Percentiles rank a stretch among this genome's conserved stretches.
Conservation (phyloP, 768 basidiomycete genomes). For the Amanita pseudoporphyria region DNA sequence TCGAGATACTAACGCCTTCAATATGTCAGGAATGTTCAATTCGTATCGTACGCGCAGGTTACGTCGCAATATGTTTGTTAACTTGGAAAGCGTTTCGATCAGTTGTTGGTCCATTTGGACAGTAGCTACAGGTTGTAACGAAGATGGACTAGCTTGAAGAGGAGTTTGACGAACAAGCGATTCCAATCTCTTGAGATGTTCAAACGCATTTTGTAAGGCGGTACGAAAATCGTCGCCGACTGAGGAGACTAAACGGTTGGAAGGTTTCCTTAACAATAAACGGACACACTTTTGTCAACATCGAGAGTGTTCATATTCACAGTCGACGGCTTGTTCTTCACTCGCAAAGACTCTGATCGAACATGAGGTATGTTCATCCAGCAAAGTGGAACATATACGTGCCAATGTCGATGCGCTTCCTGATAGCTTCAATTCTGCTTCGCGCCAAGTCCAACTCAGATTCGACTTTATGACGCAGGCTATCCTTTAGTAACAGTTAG, state of each 20-base stretch:
- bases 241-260: constrained; percentile 7
- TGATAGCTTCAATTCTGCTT: constrained; percentile 60
- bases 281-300: constrained; percentile 31
- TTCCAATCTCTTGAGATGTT: constrained; percentile 46
- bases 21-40: constrained; percentile 54
- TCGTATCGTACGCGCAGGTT: constrained; percentile 73
- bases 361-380: constrained; percentile 9
- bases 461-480: constrained; percentile 64
- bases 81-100: constrained; percentile 52
- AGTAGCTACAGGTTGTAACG: constrained; percentile 21
- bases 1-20: constrained; percentile 53
- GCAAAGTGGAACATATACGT: constrained; percentile 13
- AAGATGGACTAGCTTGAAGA: constrained; percentile 19
- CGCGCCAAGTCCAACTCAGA: constrained; percentile 70
- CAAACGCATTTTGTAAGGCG: constrained; percentile 53
- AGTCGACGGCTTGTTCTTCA: constrained; percentile 11
- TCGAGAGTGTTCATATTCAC: not conserved
- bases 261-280: not conserved
- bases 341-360: constrained; percentile 22
- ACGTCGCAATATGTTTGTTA: constrained; percentile 58
- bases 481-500: constrained; percentile 30
- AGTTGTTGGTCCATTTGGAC: constrained; percentile 43
- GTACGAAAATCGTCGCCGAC: constrained; percentile 64
- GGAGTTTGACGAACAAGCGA: constrained; percentile 29
- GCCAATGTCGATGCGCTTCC: constrained; percentile 48